Evolutionary conservation across 768 basidiomycete genomes (phyloP).

Genomic region (Sarcomyxa edulis): DNA sequence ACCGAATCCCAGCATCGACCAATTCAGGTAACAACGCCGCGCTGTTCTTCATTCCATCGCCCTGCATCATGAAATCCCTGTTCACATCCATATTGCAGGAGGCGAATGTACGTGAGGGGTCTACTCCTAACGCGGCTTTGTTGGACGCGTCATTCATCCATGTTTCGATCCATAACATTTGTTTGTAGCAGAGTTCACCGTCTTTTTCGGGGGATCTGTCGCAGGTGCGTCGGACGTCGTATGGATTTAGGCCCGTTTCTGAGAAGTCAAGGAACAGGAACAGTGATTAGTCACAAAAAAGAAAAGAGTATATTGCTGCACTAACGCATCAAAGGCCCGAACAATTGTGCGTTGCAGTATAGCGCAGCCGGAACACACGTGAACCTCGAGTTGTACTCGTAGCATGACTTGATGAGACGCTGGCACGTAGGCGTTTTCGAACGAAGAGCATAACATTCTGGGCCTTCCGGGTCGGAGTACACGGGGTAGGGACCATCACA

Average conservation of each 20-base stretch:
- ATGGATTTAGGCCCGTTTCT: slow-evolving; percentile 81
- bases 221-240: slow-evolving; percentile 79
- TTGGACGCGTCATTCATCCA: slow-evolving; percentile 78
- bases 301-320: slow-evolving; percentile 10
- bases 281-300: slow-evolving; percentile 1
- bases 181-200: slow-evolving; percentile 67
- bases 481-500: slow-evolving; percentile 82
- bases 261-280: slow-evolving; percentile 3
- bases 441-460: slow-evolving; percentile 59
- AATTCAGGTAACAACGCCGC: slow-evolving; percentile 75
- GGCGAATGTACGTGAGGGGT: slow-evolving; percentile 51
- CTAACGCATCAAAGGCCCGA: slow-evolving; percentile 66
- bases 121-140: slow-evolving; percentile 78
- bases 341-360: slow-evolving; percentile 77
- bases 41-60: slow-evolving; percentile 84
- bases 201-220: slow-evolving; percentile 58
- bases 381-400: slow-evolving; percentile 51
- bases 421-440: slow-evolving; percentile 72
- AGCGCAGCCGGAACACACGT: slow-evolving; percentile 68
- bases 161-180: slow-evolving; percentile 84
- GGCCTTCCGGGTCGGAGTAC: slow-evolving; percentile 63
- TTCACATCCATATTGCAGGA: slow-evolving; percentile 81
- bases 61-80: slow-evolving; percentile 73
- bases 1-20: slow-evolving; percentile 73
- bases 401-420: slow-evolving; percentile 66